Evolutionary conservation across 1,139 yeast species (phyloP).

Genomic region (Candida anutae): DNA sequence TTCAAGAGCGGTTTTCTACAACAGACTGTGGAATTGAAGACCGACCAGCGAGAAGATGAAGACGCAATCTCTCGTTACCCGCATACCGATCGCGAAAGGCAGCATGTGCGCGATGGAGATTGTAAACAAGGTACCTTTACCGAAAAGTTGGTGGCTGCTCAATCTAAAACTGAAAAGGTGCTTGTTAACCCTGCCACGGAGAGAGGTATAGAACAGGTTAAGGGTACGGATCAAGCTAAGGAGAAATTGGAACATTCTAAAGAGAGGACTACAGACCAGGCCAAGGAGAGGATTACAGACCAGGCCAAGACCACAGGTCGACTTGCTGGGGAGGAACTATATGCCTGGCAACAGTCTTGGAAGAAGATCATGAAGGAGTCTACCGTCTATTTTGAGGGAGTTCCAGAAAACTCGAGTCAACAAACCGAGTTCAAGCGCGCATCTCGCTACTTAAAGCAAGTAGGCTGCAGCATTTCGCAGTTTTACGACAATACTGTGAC

Average conservation of each 20-base stretch:
- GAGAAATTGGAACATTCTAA: no score
- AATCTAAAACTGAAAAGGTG: slow-evolving; percentile 2
- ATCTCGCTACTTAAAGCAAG: slow-evolving; percentile 42
- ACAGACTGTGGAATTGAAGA: no score
- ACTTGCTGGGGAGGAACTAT: slow-evolving; percentile 44
- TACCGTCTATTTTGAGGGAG: slow-evolving; percentile 73
- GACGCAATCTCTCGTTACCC: no score
- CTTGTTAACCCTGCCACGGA: not conserved
- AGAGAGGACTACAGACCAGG: no score
- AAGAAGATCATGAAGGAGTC: slow-evolving; percentile 65
- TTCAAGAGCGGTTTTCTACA: no score
- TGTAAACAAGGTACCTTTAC: not conserved
- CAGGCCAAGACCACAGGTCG: slow-evolving; percentile 14
- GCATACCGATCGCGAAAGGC: no score
- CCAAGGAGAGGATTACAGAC: slow-evolving; percentile 1
- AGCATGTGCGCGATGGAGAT: no score
- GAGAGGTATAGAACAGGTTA: not conserved
- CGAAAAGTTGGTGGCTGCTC: not conserved
- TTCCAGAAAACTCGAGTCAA: slow-evolving; percentile 29
- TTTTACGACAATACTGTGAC: slow-evolving; percentile 78
- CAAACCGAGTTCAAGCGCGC: slow-evolving; percentile 48
- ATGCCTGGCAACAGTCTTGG: slow-evolving; percentile 82
- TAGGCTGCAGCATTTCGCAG: slow-evolving; percentile 62
- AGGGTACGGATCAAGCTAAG: no score
- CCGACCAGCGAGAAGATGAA: no score